A percentile compares a stretch with the other conserved stretches of the same genome.
Conservation (phyloP, 202 grass and related monocot species). For the Musa balbisiana region DNA sequence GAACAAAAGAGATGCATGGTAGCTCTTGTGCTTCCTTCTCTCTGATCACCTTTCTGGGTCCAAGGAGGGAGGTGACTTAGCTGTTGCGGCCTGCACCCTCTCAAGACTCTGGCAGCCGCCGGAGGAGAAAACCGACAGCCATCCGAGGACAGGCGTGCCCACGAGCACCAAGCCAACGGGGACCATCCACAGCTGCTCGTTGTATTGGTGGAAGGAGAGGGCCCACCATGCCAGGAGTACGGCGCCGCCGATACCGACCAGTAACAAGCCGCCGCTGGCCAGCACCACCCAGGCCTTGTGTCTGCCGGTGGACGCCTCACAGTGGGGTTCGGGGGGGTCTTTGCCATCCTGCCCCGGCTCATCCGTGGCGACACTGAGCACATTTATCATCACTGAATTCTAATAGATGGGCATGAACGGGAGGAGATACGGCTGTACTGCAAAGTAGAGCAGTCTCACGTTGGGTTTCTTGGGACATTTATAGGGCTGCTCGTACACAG, state of each 20-base stretch:
- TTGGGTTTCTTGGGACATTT: too few relatives aligned
- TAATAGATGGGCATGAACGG: too few relatives aligned
- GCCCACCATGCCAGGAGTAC: conserved; percentile 61
- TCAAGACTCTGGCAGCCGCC: not conserved
- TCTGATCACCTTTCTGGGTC: too few relatives aligned
- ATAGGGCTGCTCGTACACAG: too few relatives aligned
- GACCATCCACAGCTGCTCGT: conserved; percentile 68
- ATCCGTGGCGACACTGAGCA: too few relatives aligned
- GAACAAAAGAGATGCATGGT: too few relatives aligned
- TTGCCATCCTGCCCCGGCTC: too few relatives aligned
- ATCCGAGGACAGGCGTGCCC: conserved; percentile 48
- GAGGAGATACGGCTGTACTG: too few relatives aligned
- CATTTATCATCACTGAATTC: too few relatives aligned
- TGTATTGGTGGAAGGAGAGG: conserved; percentile 52
- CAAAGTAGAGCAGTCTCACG: too few relatives aligned
- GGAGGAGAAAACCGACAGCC: conserved; percentile 45
- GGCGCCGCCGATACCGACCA: conserved; percentile 38
- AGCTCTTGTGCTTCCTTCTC: too few relatives aligned
- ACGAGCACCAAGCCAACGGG: conserved; percentile 60
- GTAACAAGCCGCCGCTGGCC: conserved; percentile 26
- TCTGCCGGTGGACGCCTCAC: not conserved
- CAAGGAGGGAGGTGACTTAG: too few relatives aligned
- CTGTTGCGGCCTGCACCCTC: not conserved
- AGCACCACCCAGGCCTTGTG: not conserved
- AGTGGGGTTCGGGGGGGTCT: not conserved